A percentile compares a stretch with the other conserved stretches of the same genome.
Conservation (phyloP, 2,329 filamentous ascomycete genomes). For the Fusarium zealandicum region DNA sequence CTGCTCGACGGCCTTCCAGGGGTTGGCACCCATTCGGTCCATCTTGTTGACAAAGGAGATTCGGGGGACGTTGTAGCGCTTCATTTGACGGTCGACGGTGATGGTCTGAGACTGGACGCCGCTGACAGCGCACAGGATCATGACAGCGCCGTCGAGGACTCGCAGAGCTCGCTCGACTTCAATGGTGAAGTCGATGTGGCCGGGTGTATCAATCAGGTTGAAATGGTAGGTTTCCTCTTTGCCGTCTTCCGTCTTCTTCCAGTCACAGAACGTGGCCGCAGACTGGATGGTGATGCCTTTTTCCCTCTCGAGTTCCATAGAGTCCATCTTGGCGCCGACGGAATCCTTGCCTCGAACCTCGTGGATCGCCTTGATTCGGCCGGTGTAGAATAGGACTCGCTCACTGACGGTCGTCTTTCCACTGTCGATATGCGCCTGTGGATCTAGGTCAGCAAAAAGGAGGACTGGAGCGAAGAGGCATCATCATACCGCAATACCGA, state of each 20-base stretch:
- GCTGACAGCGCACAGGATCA: conserved; percentile 97
- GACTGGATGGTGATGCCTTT: conserved; percentile 99
- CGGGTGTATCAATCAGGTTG: conserved; percentile 98
- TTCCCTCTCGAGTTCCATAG: conserved; percentile 97
- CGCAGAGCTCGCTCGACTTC: conserved; percentile 95
- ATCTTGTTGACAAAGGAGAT: conserved; percentile 99
- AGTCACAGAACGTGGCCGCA: conserved; percentile 96
- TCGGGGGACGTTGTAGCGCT: conserved; percentile 93
- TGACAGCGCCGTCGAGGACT: conserved; percentile 94
- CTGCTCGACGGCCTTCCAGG: conserved; percentile 96
- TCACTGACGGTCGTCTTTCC: conserved; percentile 98
- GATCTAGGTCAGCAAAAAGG: conserved; percentile 23
- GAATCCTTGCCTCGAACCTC: conserved; percentile 95
- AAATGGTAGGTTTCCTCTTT: conserved; percentile 93
- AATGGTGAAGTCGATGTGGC: conserved; percentile 99
- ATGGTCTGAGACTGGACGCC: conserved; percentile 98
- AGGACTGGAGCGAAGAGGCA: neutral
- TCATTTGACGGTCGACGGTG: conserved; percentile 98
- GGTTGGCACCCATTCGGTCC: conserved; percentile 98
- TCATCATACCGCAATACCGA: conserved; percentile 84
- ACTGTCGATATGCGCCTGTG: conserved; percentile 93
- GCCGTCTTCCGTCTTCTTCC: conserved; percentile 85
- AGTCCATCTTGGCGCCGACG: conserved; percentile 99
- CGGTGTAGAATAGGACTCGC: conserved; percentile 97
- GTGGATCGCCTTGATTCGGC: conserved; percentile 95